Base-by-base conservation (phyloP, 2,329 filamentous ascomycete genomes). In the Exserohilum turcica region DNA sequence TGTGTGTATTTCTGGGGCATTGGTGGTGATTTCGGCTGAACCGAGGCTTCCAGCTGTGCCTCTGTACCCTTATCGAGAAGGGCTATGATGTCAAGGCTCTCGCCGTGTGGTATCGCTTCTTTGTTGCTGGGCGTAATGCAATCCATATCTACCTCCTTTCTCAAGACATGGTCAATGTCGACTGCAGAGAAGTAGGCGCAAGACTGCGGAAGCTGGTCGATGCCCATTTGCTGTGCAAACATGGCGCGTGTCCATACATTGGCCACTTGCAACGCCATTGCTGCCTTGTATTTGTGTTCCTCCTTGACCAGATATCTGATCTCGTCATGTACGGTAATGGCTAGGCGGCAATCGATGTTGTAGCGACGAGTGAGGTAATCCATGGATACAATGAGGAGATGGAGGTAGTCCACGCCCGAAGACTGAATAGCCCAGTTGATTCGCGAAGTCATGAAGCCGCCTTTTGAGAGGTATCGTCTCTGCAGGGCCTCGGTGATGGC, bases 341-440 rank as follows among this genome's bases (percentile, higher is more conserved):
- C 86, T 1, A 99, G 79, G 1, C 95, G 90, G 4, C 92, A 92
- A 48, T 90, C 76, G 56, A 99, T 85, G 66, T 90, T 92, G 79
- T 89, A 99, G 5, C 88, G 89, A 2, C 91, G 85, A 47, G 88
- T 87, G 3, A 99, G 82, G 69, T 96, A 96, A 71, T 97, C 92
- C 95, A 99, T 99, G 12, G 86, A 83, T 2, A 97, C 85, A 59
- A 99, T 91, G 15, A 99, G 83, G 4, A 99, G 85, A 69, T 99
- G 94, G 2, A 99, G 84, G 73, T 99, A 99, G 74, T 99, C 95
- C 3, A 97, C 93, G 5, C 95, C 94, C 0, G 91, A 96, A 0
- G 92, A 97, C 69, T 99, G 94, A 64, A 99, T 97, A 3, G 94
- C 94, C 94, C 94, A 99, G 72, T 99, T 99, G 77, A 99, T 97